These are phyloP conservation scores for Spinellus fusiger DNA, from an alignment of 192 early-diverging fungal species.

Conservation along the genomic window DNA sequence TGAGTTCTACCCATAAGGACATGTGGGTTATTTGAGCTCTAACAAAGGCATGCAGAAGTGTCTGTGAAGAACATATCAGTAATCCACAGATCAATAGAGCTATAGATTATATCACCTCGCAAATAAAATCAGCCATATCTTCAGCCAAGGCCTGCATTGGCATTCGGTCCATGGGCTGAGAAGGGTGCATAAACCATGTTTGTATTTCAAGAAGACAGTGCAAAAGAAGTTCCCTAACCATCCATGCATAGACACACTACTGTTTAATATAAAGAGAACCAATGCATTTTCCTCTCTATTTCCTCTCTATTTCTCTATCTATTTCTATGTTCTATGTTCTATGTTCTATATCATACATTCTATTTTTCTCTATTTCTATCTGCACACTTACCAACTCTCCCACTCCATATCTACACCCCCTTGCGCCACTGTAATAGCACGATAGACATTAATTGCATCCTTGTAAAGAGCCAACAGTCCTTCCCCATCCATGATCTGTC, in stretches of 20 bases:
- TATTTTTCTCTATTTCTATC: background rate
- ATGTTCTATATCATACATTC: too few relatives aligned
- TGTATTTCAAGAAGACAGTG: constrained; percentile 57
- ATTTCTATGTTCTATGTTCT: too few relatives aligned
- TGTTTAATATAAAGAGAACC: background rate
- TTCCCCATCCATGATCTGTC: constrained; percentile 35
- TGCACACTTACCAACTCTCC: constrained; percentile 41
- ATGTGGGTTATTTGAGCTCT: constrained; percentile 45
- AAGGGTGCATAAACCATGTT: constrained; percentile 44
- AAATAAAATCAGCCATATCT: constrained; percentile 57
- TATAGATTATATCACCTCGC: constrained; percentile 46
- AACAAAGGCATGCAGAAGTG: constrained; percentile 60
- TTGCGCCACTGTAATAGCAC: constrained; percentile 45
- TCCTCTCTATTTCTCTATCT: too few relatives aligned
- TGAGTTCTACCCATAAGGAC: constrained; percentile 53
- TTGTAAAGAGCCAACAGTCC: constrained; percentile 51
- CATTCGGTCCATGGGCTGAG: constrained; percentile 34
- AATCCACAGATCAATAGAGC: background rate
- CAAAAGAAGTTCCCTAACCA: constrained; percentile 54
- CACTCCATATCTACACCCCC: constrained; percentile 48
- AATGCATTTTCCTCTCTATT: background rate
- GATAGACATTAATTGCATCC: constrained; percentile 62
- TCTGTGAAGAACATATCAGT: constrained; percentile 29
- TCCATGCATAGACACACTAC: background rate
- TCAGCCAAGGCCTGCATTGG: constrained; percentile 36